Base-by-base conservation (phyloP, 2,329 filamentous ascomycete genomes). In the Bipolaris gigantea region DNA sequence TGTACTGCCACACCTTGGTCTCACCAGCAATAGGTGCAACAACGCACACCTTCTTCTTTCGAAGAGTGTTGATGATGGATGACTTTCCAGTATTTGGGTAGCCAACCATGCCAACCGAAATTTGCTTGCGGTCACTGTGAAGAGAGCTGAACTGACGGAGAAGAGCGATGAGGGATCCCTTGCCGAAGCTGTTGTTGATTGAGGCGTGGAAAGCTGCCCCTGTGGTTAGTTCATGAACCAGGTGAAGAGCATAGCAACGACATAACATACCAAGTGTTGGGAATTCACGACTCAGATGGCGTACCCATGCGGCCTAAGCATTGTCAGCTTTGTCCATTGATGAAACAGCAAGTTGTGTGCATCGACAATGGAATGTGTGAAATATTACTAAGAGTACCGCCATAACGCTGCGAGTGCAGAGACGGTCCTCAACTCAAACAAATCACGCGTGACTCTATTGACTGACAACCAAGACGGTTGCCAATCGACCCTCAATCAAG, bases 331-430 rank as follows among this genome's bases (percentile, higher is more conserved):
- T 25, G 16, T 51, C 44, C 55, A 41, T 57, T 25, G 27, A 54
- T 45, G 35, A 50, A 43, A 35, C n/a, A 53, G 62, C 70, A 65
- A 27, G 25, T 57, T 56, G 4, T 30, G 4, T 30, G 21, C 13
- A 6, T 50, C 63, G 57, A 64, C 61, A 70, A 67, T 56, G 58
- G 66, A 65, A 85, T 92, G 88, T 99, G 84, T 93, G 92, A 89
- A 88, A 89, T 90, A 89, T 90, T 89, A 97, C 94, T 99, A 99
- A 96, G 94, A 97, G 89, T 82, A 84, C 84, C 85, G 85, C 89
- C 86, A 92, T 79, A 78, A 77, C 78, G 79, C 82, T 82, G 71
- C 71, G 66, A 39, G 73, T 74, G 83, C 78, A 82, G 84, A 84
- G 85, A 84, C 84, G 86, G 85, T 81, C 81, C 89, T 97, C 94